These are phyloP conservation scores for Penicillium roqueforti DNA, from an alignment of 495 filamentous ascomycete genomes.

Conservation along the genomic window DNA sequence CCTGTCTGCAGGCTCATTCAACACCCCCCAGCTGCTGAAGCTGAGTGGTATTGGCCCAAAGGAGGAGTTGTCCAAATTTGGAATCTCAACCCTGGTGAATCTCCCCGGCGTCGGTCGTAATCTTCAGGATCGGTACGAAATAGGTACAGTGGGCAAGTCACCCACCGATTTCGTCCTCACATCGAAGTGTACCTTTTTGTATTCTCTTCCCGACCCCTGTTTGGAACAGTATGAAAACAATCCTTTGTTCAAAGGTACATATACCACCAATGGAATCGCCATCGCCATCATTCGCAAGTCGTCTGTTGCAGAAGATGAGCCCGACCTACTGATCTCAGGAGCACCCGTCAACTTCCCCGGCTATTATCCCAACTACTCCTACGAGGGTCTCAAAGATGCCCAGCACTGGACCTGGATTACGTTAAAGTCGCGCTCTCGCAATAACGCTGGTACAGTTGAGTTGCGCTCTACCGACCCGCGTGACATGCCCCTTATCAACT, in stretches of 20 bases:
- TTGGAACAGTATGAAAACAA: slow-evolving; percentile 43
- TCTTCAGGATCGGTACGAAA: slow-evolving; percentile 63
- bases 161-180: slow-evolving; percentile 45
- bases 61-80: slow-evolving; percentile 42
- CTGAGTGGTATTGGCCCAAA: slow-evolving; percentile 59
- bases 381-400: slow-evolving; percentile 23
- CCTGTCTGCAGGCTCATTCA: slow-evolving; percentile 56
- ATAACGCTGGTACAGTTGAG: slow-evolving; percentile 48
- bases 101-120: slow-evolving; percentile 63
- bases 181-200: slow-evolving; percentile 45
- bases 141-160: slow-evolving; percentile 41
- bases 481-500: slow-evolving; percentile 52
- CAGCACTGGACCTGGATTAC: slow-evolving; percentile 45
- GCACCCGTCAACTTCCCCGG: slow-evolving; percentile 46
- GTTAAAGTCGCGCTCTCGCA: slow-evolving; percentile 48
- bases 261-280: slow-evolving; percentile 46
- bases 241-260: slow-evolving; percentile 39
- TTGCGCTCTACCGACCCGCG: slow-evolving; percentile 47
- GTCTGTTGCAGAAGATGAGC: slow-evolving; percentile 32
- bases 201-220: slow-evolving; percentile 44
- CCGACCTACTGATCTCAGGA: slow-evolving; percentile 50
- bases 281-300: slow-evolving; percentile 43
- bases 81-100: slow-evolving; percentile 50
- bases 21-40: slow-evolving; percentile 63
- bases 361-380: slow-evolving; percentile 34